Base-by-base conservation (phyloP, 2,329 filamentous ascomycete species). In the Exophiala bonariae region DNA sequence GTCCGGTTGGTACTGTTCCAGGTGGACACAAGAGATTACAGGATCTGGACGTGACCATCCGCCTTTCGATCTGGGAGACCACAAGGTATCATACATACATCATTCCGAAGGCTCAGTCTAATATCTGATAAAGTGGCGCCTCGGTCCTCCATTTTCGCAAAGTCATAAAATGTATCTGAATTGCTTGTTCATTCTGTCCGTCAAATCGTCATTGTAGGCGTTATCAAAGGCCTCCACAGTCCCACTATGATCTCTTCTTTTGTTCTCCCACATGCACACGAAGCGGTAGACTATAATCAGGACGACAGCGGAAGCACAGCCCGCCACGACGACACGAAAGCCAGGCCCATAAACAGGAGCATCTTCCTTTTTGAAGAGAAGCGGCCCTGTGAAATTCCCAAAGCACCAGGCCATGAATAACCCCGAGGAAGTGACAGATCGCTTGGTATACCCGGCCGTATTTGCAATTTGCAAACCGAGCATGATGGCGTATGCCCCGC, bases 401-500 rank as follows among this genome's bases (percentile, higher is more conserved):
- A 60, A 44, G 38, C 56, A 59, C 31, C 52, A 58, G 2, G 47
- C 49, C 8, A 56, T 43, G 43, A 57, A 59, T 17, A 58, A 45
- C 3, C 57, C 36, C 3, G 56, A 50, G 6, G 52, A 50, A 5
- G 42, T 44, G 14, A 60, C 32, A 4, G 48, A 47, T 23, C 58
- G 57, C 42, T 60, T 61, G 4, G 59, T 59, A 35, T 58, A 61
- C 28, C 57, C 56, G 2, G 52, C 59, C 11, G 57, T 54, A 32
- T 60, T 61, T 18, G 42, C 74, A 30, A 76, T 68, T 33, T 71
- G 66, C 2, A 77, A 57, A 0, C 73, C 73, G 67, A 80, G 76
- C 0, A 77, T 58, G 4, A 78, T 71, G 1, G 72, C 75, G 49
- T 79, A 80, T 0, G 68, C 71, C 2, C 67, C 74, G 4, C 69